Percentiles rank a stretch among this genome's conserved stretches.
Conservation (phyloP, 2,329 filamentous ascomycete genomes). For the Rhinocladiella similis region DNA sequence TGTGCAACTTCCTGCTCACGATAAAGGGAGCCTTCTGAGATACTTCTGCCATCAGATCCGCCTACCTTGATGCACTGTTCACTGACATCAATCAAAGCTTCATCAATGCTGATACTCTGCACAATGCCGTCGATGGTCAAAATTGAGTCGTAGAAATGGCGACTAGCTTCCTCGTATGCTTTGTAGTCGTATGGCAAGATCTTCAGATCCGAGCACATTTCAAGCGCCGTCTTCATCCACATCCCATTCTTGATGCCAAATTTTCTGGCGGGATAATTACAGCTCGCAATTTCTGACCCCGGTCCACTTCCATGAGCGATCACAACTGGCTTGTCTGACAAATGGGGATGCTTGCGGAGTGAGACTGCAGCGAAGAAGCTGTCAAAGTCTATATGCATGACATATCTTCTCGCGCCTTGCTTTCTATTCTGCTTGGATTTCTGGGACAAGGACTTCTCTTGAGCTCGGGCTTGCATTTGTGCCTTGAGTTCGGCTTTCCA, state of each 20-base stretch:
- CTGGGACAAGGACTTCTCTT: slow-evolving; percentile 60
- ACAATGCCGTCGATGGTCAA: slow-evolving; percentile 77
- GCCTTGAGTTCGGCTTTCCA: slow-evolving; percentile 97
- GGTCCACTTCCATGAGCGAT: slow-evolving; percentile 84
- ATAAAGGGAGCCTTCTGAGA: slow-evolving; percentile 69
- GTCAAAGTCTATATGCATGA: slow-evolving; percentile 97
- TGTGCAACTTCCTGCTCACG: slow-evolving; percentile 79
- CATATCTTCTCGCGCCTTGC: slow-evolving; percentile 70
- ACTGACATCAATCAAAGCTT: slow-evolving; percentile 85
- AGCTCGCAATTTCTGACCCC: slow-evolving; percentile 94
- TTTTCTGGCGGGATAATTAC: slow-evolving; percentile 86
- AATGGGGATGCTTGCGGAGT: slow-evolving; percentile 72
- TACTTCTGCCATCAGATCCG: slow-evolving; percentile 64
- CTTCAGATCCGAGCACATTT: slow-evolving; percentile 81
- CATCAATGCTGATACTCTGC: slow-evolving; percentile 96
- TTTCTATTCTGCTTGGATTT: slow-evolving; percentile 54
- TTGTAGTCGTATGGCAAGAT: slow-evolving; percentile 95
- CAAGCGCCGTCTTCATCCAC: slow-evolving; percentile 94
- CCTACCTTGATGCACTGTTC: slow-evolving; percentile 64
- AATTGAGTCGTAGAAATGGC: slow-evolving; percentile 82
- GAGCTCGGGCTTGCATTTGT: slow-evolving; percentile 76
- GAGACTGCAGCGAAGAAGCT: slow-evolving; percentile 98
- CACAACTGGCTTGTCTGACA: slow-evolving; percentile 75
- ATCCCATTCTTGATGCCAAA: slow-evolving; percentile 95
- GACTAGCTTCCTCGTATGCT: slow-evolving; percentile 89